A percentile compares a stretch with the other conserved stretches of the same genome.
Evolutionary conservation across 371 early-diverging fungal genomes (phyloP).

Genomic region (Syncephalis fuscata): DNA sequence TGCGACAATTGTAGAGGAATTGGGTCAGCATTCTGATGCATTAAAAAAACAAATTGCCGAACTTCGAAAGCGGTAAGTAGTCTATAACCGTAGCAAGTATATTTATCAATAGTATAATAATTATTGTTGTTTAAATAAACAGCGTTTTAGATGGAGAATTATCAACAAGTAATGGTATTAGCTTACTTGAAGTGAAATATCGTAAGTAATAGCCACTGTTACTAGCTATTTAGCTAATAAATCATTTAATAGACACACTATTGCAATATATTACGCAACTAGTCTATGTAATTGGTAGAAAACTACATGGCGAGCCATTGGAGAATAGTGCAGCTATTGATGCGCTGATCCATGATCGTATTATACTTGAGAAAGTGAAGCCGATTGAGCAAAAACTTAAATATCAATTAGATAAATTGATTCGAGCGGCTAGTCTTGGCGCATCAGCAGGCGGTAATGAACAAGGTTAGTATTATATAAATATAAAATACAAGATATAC

Average conservation of each 20-base stretch:
- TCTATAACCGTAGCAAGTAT: no score
- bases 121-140: no score
- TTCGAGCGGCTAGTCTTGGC: conserved; percentile 49
- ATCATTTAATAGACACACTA: conserved; percentile 22
- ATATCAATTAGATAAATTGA: conserved; percentile 92
- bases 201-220: no score
- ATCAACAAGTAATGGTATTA: conserved; percentile 2
- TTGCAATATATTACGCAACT: conserved; percentile 77
- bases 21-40: no score
- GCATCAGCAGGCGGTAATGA: conserved; percentile 9
- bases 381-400: conserved; percentile 86
- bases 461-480: conserved; percentile 2
- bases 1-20: no score
- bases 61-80: no score
- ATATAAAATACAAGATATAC: not conserved
- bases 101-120: no score
- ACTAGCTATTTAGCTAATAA: not conserved
- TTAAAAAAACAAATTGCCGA: no score
- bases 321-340: conserved; percentile 44
- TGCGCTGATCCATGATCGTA: conserved; percentile 59
- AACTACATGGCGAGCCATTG: conserved; percentile 52
- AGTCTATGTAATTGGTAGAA: conserved; percentile 49
- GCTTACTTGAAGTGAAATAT: conserved; percentile 8
- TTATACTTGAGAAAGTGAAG: conserved; percentile 79
- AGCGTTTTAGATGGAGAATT: not conserved